Evolutionary conservation across 2,329 filamentous ascomycete species (phyloP), one percentile per base, ranked within the genome.

Genomic region (Phyllosticta capitalensis): DNA sequence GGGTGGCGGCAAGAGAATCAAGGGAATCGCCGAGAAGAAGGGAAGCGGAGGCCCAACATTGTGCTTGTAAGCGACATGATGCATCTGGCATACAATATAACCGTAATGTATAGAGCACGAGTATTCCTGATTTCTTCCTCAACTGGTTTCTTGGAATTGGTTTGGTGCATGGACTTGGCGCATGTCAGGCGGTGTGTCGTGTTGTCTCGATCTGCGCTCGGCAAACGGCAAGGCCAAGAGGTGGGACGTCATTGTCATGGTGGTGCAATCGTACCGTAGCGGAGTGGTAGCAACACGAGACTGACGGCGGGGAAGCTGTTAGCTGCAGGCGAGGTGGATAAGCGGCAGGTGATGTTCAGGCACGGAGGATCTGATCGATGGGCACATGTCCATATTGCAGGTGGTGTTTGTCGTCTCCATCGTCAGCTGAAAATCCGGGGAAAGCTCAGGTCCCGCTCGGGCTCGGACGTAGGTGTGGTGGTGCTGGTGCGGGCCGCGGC

Each of bases 341-440:
- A 59, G 51, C 56, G 54, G 56, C 56, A 59, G 54, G 54, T 54
- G 56, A 59, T 59, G 49, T 59, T 59, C 56, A 59, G 56, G 56
- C 56, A 59, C 56, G 56, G 22, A 45, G 38, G 38, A 45, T 45
- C 38, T 45, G 38, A 45, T 45, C 38, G 38, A 45, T n/a, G 38
- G 6, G 38, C 38, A 45, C 38, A 45, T 45, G 38, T 45, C 14
- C 38, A 45, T 6, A 45, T 17, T 14, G 33, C 33, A 45, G 33
- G 17, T 5, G 33, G 38, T 45, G 38, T 45, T 45, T 45, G 38
- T 45, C 17, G 38, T 45, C 38, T 45, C 56, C 56, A 54, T 52
- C 56, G 33, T 48, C 38, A 54, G 38, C 52, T n/a, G 52, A 26
- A 54, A 58, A 58, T 58, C 56, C 51, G 56, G 56, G 56, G 56